Percentiles rank a stretch among this genome's conserved stretches.
Evolutionary conservation across 805 yeast genomes (phyloP).

Genomic region (Ogataea nitratoaversa): DNA sequence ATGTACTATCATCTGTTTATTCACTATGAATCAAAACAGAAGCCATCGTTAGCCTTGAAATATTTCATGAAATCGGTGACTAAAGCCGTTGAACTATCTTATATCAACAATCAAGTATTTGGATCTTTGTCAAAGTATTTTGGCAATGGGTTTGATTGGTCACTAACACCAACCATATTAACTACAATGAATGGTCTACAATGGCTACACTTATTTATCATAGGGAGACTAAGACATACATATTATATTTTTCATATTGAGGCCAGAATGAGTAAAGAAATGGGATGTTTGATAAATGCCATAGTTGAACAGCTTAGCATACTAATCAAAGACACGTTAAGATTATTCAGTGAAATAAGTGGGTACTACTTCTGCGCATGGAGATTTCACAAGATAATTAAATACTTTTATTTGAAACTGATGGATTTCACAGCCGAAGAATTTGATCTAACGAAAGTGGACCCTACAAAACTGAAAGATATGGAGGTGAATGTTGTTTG

Average conservation of each 20-base stretch:
- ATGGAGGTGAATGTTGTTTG: slow-evolving; percentile 2
- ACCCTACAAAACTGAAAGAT: slow-evolving; percentile 2
- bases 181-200: slow-evolving; percentile 8
- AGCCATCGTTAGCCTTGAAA: slow-evolving; percentile 30
- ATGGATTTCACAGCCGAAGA: slow-evolving; percentile 1
- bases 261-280: slow-evolving; percentile 8
- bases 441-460: slow-evolving; percentile 9
- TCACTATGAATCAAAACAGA: slow-evolving; percentile 34
- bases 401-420: slow-evolving; percentile 10
- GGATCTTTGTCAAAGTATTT: slow-evolving; percentile 33
- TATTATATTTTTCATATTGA: slow-evolving; percentile 7
- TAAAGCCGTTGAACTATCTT: slow-evolving; percentile 29
- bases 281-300: background rate
- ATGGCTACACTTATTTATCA: slow-evolving; percentile 4
- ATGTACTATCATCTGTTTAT: slow-evolving; percentile 35
- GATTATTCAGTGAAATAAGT: slow-evolving; percentile 7
- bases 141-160: slow-evolving; percentile 38
- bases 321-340: background rate
- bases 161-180: slow-evolving; percentile 36
- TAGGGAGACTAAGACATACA: slow-evolving; percentile 13
- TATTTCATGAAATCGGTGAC: slow-evolving; percentile 32
- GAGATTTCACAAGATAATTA: slow-evolving; percentile 16
- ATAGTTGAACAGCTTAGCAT: background rate
- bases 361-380: slow-evolving; percentile 23
- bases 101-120: slow-evolving; percentile 31